phyloP scores from a whole-genome alignment of 2,329 filamentous ascomycete genomes.

The Bipolaris oryzae region DNA sequence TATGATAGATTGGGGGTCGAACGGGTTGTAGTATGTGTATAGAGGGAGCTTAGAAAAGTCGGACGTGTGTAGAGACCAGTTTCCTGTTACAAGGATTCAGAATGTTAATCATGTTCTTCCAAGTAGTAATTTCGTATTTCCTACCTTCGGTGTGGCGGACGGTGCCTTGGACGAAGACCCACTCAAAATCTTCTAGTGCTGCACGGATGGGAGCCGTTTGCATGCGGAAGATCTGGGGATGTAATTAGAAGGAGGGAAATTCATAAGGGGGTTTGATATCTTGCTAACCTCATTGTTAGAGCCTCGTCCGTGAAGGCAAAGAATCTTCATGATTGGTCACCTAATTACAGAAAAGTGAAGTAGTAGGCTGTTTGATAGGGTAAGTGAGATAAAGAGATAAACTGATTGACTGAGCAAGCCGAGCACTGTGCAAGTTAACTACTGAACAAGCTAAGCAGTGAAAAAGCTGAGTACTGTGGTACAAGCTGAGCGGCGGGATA shows the following conservation, averaged over 20 bases:
- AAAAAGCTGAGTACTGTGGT: neutral
- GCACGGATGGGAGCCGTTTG: slow-evolving; percentile 3
- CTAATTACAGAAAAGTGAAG: neutral
- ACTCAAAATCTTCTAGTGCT: slow-evolving; percentile 3
- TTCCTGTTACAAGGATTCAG: neutral
- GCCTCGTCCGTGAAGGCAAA: slow-evolving; percentile 1
- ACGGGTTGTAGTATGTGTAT: slow-evolving; percentile 4
- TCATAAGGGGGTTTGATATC: neutral
- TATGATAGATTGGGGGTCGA: neutral
- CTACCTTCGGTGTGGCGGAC: slow-evolving; percentile 5
- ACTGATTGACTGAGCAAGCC: neutral
- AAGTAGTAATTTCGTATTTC: neutral
- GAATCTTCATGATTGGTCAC: neutral
- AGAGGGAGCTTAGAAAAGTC: slow-evolving; percentile 3
- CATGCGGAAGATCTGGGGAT: slow-evolving; percentile 1
- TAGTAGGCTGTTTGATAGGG: neutral
- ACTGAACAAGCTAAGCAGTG: neutral
- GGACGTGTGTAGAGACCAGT: slow-evolving; percentile 2
- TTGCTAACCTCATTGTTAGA: slow-evolving; percentile 1
- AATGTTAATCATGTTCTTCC: neutral
- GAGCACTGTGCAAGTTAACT: too few relatives aligned
- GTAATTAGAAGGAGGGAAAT: neutral
- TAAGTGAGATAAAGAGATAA: too few relatives aligned
- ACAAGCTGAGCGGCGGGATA: neutral
- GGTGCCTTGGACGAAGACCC: slow-evolving; percentile 1